phyloP scores from a whole-genome alignment of 164 flowering plant genomes.

The Tinospora cordifolia region DNA sequence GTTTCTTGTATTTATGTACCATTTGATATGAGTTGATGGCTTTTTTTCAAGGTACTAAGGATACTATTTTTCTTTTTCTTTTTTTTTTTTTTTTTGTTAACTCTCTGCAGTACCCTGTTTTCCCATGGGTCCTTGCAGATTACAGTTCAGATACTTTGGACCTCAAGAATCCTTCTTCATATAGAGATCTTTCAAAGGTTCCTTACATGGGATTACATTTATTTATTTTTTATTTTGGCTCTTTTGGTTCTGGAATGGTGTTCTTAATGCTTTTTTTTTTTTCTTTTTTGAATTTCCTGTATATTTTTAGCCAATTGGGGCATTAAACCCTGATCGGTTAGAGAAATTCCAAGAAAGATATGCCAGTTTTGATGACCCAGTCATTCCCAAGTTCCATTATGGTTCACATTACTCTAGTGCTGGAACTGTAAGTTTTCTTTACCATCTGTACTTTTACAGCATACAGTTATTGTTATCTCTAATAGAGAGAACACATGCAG shows the following conservation, averaged over 20 bases:
- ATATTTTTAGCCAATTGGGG: constrained; percentile 87
- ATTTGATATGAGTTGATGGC: neutral
- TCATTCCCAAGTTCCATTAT: constrained; percentile 97
- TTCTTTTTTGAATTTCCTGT: constrained; percentile 2
- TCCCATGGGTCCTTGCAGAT: constrained; percentile 97
- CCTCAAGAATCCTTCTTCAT: constrained; percentile 69
- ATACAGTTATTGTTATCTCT: too few species aligned
- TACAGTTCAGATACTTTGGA: constrained; percentile 69
- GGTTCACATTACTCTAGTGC: constrained; percentile 99
- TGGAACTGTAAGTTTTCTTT: constrained; percentile 66
- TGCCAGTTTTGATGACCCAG: constrained; percentile 85
- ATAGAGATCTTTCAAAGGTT: constrained; percentile 92
- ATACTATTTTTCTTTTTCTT: too few species aligned
- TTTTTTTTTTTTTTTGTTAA: neutral
- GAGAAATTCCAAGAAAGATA: constrained; percentile 87
- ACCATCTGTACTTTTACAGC: neutral
- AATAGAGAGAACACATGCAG: too few species aligned
- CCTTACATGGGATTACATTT: constrained; percentile 6
- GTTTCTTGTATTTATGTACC: neutral
- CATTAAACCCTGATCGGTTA: constrained; percentile 73
- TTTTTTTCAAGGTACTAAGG: neutral
- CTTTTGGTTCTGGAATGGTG: constrained; percentile 3
- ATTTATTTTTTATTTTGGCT: neutral
- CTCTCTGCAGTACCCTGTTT: constrained; percentile 85
- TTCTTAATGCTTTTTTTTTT: neutral